Percentiles rank a stretch among this genome's conserved stretches.
These are phyloP conservation scores for Podochytrium sp. DNA, from an alignment of 192 early-diverging fungal genomes.

Conservation along the genomic window DNA sequence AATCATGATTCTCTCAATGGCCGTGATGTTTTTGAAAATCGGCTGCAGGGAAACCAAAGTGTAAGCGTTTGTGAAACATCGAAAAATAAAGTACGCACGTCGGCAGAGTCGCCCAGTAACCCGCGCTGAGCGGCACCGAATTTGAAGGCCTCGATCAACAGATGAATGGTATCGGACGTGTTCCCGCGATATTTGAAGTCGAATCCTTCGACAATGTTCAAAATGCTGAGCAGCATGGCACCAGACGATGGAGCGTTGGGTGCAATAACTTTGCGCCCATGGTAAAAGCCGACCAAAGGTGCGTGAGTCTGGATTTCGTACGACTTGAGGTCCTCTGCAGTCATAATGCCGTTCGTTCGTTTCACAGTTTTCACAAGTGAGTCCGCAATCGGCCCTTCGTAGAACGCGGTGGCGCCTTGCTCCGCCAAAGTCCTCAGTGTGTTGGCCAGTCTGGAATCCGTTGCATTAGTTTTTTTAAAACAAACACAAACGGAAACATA, in stretches of 20 bases:
- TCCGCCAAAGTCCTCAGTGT: constrained; percentile 45
- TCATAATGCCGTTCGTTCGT: constrained; percentile 76
- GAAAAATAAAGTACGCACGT: constrained; percentile 22
- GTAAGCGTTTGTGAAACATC: background rate
- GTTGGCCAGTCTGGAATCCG: constrained; percentile 21
- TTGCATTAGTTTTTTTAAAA: background rate
- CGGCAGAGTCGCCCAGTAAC: constrained; percentile 77
- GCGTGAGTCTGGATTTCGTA: constrained; percentile 55
- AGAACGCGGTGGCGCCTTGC: constrained; percentile 47
- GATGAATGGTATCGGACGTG: constrained; percentile 73
- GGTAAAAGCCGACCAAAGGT: constrained; percentile 67
- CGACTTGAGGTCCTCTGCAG: constrained; percentile 67
- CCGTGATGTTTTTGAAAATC: constrained; percentile 56
- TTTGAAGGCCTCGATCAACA: constrained; percentile 86
- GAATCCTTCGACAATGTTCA: constrained; percentile 88
- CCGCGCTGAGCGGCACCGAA: constrained; percentile 83
- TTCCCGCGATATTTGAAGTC: constrained; percentile 62
- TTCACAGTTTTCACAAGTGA: constrained; percentile 68
- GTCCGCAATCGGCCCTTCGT: constrained; percentile 62
- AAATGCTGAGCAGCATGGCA: constrained; percentile 76
- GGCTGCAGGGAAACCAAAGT: constrained; percentile 29
- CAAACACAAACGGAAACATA: background rate
- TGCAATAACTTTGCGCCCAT: constrained; percentile 75
- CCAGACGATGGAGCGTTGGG: constrained; percentile 82
- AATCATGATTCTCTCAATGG: constrained; percentile 64